Evolutionary conservation across 2,329 filamentous ascomycete species (phyloP).

Genomic region (Dothistroma pini): DNA sequence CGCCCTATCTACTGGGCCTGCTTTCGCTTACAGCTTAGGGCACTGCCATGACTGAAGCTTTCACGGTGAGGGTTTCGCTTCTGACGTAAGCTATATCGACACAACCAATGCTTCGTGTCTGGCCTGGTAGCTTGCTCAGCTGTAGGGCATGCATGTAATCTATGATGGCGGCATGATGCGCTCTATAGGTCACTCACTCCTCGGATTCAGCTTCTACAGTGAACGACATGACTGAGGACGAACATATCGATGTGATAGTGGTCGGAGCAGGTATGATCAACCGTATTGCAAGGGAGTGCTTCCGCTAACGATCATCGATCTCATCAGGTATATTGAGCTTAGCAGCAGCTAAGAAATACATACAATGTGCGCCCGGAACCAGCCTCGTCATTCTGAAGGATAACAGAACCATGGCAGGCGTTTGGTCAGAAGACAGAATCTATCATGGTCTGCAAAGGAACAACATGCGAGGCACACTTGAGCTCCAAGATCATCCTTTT

Average conservation of each 20-base stretch:
- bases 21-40: neutral
- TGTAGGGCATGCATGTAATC: too few species aligned
- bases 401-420: constrained; percentile 14
- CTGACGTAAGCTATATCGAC: too few species aligned
- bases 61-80: too few species aligned
- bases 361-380: constrained; percentile 10
- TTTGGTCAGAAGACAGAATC: constrained; percentile 15
- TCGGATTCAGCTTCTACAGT: neutral
- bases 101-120: neutral
- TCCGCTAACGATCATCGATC: constrained; percentile 1
- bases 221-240: constrained; percentile 2
- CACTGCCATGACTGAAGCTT: too few species aligned
- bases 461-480: constrained; percentile 12
- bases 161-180: too few species aligned
- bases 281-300: neutral
- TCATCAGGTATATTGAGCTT: constrained; percentile 11
- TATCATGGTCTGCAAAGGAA: constrained; percentile 12
- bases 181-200: neutral
- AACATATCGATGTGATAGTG: constrained; percentile 13
- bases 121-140: neutral
- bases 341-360: constrained; percentile 12
- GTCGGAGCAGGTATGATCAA: constrained; percentile 12
- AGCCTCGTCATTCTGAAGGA: constrained; percentile 13
- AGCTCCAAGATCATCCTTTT: constrained; percentile 15
- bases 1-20: neutral